These are phyloP conservation scores for Solanum bulbocastanum DNA, from an alignment of 257 asterid genomes.

Conservation along the genomic window DNA sequence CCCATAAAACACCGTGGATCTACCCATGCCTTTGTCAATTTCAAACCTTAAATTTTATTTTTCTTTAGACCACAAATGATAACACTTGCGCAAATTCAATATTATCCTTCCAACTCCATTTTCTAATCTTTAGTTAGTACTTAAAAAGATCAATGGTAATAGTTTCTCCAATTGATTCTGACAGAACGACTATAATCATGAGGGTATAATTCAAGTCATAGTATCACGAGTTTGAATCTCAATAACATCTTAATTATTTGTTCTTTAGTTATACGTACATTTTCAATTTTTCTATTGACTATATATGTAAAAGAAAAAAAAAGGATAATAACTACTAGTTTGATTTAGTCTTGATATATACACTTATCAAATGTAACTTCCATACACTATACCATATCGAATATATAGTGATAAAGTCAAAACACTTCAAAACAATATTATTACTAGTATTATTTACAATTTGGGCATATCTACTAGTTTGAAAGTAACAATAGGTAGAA, in stretches of 20 bases:
- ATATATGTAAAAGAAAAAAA: background rate
- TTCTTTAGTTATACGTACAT: background rate
- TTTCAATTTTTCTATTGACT: background rate
- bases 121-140: background rate
- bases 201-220: background rate
- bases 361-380: background rate
- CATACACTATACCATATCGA: background rate
- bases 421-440: background rate
- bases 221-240: background rate
- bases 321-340: background rate
- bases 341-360: background rate
- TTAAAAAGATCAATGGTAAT: background rate
- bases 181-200: background rate
- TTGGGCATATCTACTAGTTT: background rate
- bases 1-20: background rate
- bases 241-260: background rate
- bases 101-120: background rate
- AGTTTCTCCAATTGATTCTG: background rate
- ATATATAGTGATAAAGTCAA: background rate
- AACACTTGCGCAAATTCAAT: background rate
- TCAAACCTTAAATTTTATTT: background rate
- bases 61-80: background rate
- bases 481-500: background rate
- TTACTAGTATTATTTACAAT: background rate
- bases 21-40: background rate